Evolutionary conservation across 2,329 filamentous ascomycete species (phyloP), one percentile per base, ranked within the genome.

Genomic region (Aspergillus chevalieri): DNA sequence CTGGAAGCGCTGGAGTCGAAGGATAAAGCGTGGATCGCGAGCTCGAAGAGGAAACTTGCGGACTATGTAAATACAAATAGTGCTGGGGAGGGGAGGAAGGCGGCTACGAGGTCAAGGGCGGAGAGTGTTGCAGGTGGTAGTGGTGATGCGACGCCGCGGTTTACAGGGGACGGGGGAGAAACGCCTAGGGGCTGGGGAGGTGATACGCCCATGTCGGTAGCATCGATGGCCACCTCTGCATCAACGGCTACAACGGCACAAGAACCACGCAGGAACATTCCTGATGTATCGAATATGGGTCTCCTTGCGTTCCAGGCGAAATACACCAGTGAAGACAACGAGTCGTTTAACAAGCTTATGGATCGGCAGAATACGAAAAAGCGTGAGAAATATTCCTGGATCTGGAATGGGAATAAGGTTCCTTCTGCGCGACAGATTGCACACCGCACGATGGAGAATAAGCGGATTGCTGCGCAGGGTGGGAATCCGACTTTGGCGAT

Each of bases 281-380:
- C 89, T 15, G 85, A 95, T 65, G 83, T 71, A 2, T 65, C 85
- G 39, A 85, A 85, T 58, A 83, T 97, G 76, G 90, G 86, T 52
- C 78, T 98, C 1, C 83, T 85, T 47, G 82, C 85, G 1, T 98
- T 96, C 62, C 93, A 98, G 65, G 80, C 87, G 3, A 92, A 88
- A 58, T 97, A 96, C 71, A 98, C 92, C 1, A 95, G 89, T 63
- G 93, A 98, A 69, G 93, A 98, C 67, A 97, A 97, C 64, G 93
- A 96, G 65, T 94, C 88, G 59, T 97, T 98, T 74, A 95, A 95
- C 69, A 86, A 85, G 59, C 77, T 98, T 1, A 75, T 97, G 24
- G 93, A 98, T 71, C 87, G 85, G 62, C 89, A 96, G 63, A 98
- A 96, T 63, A 79, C 84, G 53, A 92, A 90, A 66, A 82, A 79